Conservation (phyloP, 768 basidiomycete species). For the Saitozyma podzolica region DNA sequence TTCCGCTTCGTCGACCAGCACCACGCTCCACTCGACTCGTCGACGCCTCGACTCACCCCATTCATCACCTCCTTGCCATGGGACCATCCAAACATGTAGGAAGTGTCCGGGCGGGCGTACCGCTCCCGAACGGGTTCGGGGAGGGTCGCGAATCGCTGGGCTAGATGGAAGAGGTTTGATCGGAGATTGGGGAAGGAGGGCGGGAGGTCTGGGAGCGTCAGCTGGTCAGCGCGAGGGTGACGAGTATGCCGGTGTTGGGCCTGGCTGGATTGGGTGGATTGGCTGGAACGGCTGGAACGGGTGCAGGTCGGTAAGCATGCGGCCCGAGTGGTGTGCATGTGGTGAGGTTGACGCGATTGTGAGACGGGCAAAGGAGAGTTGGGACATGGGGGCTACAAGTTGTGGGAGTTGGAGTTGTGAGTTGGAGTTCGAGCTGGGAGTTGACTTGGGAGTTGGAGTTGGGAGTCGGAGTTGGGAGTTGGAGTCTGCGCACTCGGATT, state of each 20-base stretch:
- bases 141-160: constrained; percentile 73
- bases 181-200: constrained; percentile 63
- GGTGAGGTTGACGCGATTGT: too few species aligned
- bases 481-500: too few species aligned
- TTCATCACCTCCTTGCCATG: constrained; percentile 99
- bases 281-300: not conserved
- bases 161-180: constrained; percentile 69
- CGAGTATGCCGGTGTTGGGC: not conserved
- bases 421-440: too few species aligned
- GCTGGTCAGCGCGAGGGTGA: not conserved
- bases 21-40: not conserved
- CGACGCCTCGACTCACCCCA: constrained; percentile 55
- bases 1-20: not conserved
- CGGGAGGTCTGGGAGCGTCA: constrained; percentile 66
- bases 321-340: too few species aligned
- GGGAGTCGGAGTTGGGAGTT: too few species aligned
- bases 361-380: too few species aligned
- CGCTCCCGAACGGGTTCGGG: constrained; percentile 68
- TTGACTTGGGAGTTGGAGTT: too few species aligned
- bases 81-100: constrained; percentile 97
- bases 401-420: too few species aligned
- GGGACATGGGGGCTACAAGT: too few species aligned
- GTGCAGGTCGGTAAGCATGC: too few species aligned
- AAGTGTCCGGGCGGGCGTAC: constrained; percentile 69
- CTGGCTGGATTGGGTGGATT: constrained; percentile 1